Evolutionary conservation across 2,329 filamentous ascomycete genomes (phyloP), one percentile per base, ranked within the genome.

Genomic region (Penicillium thymicola): DNA sequence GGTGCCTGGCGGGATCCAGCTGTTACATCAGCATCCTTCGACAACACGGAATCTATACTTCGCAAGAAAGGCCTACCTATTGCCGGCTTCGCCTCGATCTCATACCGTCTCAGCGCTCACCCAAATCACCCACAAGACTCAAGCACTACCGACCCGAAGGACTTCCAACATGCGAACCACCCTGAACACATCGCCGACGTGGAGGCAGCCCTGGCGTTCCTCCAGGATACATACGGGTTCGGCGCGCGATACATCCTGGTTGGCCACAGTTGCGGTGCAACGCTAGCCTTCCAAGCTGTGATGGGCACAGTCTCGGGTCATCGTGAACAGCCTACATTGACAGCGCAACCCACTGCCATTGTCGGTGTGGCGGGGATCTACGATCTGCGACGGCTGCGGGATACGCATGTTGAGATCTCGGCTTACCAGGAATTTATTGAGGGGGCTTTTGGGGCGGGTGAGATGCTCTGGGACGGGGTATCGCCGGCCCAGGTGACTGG

Each of bases 1-100:
- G 78, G 78, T 52, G 79, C 77, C 61, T 81, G 78, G 74, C 73
- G 78, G 42, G 78, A 80, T 58, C 77, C 78, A 48, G 67, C 63
- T 11, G 68, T 76, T 37, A 74, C 72, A 13, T 67, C 73, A 4
- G 53, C 61, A 8, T 67, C 68, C 1, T 75, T 80, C 59, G 59
- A 68, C 9, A 67, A 70, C 5, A 71, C 77, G 3, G 63, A 73
- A 32, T 64, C 67, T 1, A 58, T 68, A 41, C 68, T 78, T 11
- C 68, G 72, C 27, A 60, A 59, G 21, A 58, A 58, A 2, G 59
- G 45, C 9, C 59, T 63, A 5, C 64, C 66, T n/a, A 74, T 79
- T 47, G 61, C 67, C 3, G 76, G 67, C 10, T 72, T 77, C 59
- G 78, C 76, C 4, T 78, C 76, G 9, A 74, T 80, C 61, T 72